These are phyloP conservation scores for Fulvia fulva DNA, from an alignment of 2,329 filamentous ascomycete species.

Conservation along the genomic window DNA sequence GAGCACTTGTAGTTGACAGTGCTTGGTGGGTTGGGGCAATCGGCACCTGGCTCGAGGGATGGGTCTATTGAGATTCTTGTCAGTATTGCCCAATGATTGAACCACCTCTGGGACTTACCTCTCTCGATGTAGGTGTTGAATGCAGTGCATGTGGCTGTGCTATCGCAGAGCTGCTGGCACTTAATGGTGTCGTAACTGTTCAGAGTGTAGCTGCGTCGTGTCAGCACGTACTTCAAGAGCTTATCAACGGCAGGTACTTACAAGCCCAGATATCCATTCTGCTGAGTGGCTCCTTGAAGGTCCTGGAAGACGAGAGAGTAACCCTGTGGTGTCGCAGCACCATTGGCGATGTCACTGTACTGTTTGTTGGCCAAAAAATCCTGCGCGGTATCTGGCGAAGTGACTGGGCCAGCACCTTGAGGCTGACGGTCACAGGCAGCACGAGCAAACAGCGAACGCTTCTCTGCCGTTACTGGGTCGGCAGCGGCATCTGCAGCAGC, in stretches of 20 bases:
- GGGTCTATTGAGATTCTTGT: constrained; percentile 26
- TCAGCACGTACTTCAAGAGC: background rate
- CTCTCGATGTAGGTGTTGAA: constrained; percentile 31
- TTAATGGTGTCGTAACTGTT: constrained; percentile 11
- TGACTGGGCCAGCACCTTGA: constrained; percentile 18
- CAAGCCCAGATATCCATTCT: constrained; percentile 14
- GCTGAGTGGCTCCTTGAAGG: constrained; percentile 14
- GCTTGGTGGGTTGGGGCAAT: constrained; percentile 34
- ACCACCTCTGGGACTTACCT: background rate
- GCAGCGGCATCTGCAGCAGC: constrained; percentile 12
- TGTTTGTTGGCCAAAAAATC: constrained; percentile 11
- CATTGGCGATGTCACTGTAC: constrained; percentile 2
- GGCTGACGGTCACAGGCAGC: constrained; percentile 20
- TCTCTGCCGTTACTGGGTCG: constrained; percentile 2
- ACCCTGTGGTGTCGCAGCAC: constrained; percentile 11
- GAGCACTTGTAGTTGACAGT: constrained; percentile 36
- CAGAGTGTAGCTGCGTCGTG: constrained; percentile 2
- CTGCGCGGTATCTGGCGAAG: constrained; percentile 32
- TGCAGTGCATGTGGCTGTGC: constrained; percentile 17
- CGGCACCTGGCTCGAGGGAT: constrained; percentile 27
- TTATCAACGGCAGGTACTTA: background rate
- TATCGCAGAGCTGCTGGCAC: constrained; percentile 18
- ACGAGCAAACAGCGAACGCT: constrained; percentile 4
- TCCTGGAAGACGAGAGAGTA: constrained; percentile 19
- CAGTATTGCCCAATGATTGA: background rate